Conservation (phyloP, 2,329 filamentous ascomycete species). For the Meredithiella fracta region DNA sequence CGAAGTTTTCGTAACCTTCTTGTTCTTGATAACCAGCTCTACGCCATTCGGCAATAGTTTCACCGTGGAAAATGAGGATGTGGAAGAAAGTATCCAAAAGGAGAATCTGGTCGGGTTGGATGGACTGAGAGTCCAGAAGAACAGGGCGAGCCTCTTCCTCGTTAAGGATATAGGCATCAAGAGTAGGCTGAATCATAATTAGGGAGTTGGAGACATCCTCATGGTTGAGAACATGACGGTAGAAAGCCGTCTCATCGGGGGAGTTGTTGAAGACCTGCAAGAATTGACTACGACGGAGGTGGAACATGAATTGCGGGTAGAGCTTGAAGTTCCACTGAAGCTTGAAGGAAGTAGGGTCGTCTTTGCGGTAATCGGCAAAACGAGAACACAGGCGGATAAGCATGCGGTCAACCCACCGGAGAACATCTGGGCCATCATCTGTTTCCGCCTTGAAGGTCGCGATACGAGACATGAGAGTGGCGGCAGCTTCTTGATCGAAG, state of each 20-base stretch:
- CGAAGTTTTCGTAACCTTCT: constrained; percentile 96
- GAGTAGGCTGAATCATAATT: constrained; percentile 95
- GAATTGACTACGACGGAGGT: constrained; percentile 90
- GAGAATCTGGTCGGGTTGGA: constrained; percentile 83
- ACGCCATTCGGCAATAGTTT: constrained; percentile 94
- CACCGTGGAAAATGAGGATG: constrained; percentile 96
- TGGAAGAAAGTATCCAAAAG: constrained; percentile 98
- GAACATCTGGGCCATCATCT: constrained; percentile 93
- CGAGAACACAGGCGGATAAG: constrained; percentile 88
- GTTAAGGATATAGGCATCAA: constrained; percentile 94
- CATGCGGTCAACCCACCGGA: constrained; percentile 98
- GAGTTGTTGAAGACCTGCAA: constrained; percentile 99
- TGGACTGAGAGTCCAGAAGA: constrained; percentile 89
- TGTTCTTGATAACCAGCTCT: constrained; percentile 97
- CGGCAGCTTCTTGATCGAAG: constrained; percentile 94
- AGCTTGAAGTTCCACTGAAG: constrained; percentile 98
- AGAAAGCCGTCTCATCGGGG: constrained; percentile 97
- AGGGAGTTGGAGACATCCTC: constrained; percentile 94
- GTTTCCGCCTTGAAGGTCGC: constrained; percentile 98
- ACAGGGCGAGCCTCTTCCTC: constrained; percentile 86
- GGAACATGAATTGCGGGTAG: constrained; percentile 99
- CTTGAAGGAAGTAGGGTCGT: constrained; percentile 91
- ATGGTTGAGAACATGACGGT: constrained; percentile 89
- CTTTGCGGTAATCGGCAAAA: constrained; percentile 95
- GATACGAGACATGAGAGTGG: constrained; percentile 97